Base-by-base conservation (phyloP, 163 green algal species). In the Chlorella variabilis region DNA sequence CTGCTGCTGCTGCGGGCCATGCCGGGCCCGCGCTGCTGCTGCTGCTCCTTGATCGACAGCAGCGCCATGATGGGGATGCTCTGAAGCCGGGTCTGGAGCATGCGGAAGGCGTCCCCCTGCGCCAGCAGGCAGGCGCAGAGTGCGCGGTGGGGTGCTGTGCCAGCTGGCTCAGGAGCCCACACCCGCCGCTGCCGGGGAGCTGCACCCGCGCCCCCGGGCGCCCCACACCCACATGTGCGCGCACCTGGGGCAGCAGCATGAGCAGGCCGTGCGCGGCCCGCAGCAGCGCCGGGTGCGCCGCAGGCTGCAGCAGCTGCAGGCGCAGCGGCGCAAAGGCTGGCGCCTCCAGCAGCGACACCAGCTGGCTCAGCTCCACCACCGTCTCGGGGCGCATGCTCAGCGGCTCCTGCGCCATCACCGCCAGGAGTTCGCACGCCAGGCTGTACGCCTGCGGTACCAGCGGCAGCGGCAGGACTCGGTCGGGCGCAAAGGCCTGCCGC, bases 241-340 rank as follows among this genome's bases (percentile, higher is more conserved):
- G 2, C 70, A 66, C 70, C 56, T 87, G 82, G 15, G 96, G 96
- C 56, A 98, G 91, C 77, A 99, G 91, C 93, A 97, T 97, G 36
- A 99, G 92, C 76, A 99, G 84, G 15, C 88, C 91, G 84, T 98
- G 96, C 83, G 98, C 84, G 2, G 90, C 90, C 2, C 90, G 84
- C 80, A 97, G 83, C 62, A 99, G 88, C 42, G 88, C 82, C 11
- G 95, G 91, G 76, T 96, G 87, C 17, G 66, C 74, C 6, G 81
- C 83, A 7, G 93, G 93, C 76, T 93, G 85, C 81, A 98, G 90
- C 86, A 98, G 90, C 75, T 96, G 91, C 59, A 99, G 85, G 48
- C 93, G 81, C 42, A 99, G 87, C 78, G 89, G 92, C 34, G 95
- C 94, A 90, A 98, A 99, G 17, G 92, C 91, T 21, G 96, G 96